Conservation (phyloP, 345 rosid genomes). For the Eucalyptus globulus region DNA sequence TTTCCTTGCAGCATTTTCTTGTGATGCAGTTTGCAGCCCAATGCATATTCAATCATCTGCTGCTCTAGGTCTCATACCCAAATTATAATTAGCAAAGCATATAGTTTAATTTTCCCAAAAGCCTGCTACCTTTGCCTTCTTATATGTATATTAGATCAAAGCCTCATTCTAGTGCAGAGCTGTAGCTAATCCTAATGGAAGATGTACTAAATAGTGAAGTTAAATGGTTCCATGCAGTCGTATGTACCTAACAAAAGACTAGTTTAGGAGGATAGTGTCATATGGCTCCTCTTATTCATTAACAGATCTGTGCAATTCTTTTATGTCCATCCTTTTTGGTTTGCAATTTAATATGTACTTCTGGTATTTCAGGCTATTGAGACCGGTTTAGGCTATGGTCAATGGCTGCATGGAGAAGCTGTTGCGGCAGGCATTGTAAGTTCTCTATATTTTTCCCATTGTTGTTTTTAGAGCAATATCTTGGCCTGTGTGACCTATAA, state of each 20-base stretch:
- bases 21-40: neutral
- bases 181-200: neutral
- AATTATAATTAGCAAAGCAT: neutral
- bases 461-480: neutral
- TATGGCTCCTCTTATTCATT: neutral
- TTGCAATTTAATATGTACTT: neutral
- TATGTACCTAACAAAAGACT: neutral
- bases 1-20: neutral
- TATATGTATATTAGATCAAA: neutral
- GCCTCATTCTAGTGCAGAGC: neutral
- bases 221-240: neutral
- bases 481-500: neutral
- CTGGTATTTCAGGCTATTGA: conserved; percentile 71
- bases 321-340: neutral
- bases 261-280: neutral
- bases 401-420: conserved; percentile 99
- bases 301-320: neutral
- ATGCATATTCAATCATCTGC: neutral
- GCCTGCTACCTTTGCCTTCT: neutral
- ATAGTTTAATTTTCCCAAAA: neutral
- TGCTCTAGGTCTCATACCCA: neutral
- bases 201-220: neutral
- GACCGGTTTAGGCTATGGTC: conserved; percentile 86
- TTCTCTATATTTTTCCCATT: neutral
- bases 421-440: conserved; percentile 92